These are phyloP conservation scores for Grifola frondosa DNA, from an alignment of 1,284 basidiomycete species.

Conservation along the genomic window DNA sequence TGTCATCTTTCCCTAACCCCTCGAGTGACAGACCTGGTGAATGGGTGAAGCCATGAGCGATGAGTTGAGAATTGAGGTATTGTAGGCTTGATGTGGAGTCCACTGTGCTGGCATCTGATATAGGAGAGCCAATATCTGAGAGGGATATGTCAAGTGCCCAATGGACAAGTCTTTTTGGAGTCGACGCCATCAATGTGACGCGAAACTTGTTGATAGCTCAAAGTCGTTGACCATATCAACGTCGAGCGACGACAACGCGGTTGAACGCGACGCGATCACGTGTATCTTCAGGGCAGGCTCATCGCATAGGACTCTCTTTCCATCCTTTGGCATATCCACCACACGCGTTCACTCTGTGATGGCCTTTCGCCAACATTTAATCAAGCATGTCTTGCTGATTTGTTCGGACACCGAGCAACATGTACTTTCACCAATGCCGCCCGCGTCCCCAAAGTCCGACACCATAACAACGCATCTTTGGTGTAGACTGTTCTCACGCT, in stretches of 20 bases:
- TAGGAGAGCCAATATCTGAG: slow-evolving; percentile 30
- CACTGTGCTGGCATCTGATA: slow-evolving; percentile 27
- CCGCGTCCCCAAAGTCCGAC: no score
- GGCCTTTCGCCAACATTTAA: no score
- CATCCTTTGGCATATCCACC: no score
- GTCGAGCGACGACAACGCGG: no score
- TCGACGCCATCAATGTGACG: slow-evolving; percentile 12
- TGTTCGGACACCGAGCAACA: no score
- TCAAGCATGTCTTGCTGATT: no score
- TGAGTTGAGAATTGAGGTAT: slow-evolving; percentile 75
- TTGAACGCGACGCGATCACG: slow-evolving; percentile 6
- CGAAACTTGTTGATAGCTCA: neutral
- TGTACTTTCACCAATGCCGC: no score
- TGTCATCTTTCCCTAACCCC: slow-evolving; percentile 54
- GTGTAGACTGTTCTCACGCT: no score
- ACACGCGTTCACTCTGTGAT: no score
- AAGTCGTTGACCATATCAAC: no score
- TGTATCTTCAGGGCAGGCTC: slow-evolving; percentile 5
- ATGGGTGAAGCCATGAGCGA: slow-evolving; percentile 76
- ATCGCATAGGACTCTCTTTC: no score
- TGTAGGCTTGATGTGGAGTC: slow-evolving; percentile 45
- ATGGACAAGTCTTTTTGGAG: slow-evolving; percentile 33
- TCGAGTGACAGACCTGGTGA: slow-evolving; percentile 64
- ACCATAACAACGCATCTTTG: no score
- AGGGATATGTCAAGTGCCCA: slow-evolving; percentile 32